These are phyloP conservation scores for Angomonas ambiguus DNA, from an alignment of 208 protist genomes.

Conservation along the genomic window DNA sequence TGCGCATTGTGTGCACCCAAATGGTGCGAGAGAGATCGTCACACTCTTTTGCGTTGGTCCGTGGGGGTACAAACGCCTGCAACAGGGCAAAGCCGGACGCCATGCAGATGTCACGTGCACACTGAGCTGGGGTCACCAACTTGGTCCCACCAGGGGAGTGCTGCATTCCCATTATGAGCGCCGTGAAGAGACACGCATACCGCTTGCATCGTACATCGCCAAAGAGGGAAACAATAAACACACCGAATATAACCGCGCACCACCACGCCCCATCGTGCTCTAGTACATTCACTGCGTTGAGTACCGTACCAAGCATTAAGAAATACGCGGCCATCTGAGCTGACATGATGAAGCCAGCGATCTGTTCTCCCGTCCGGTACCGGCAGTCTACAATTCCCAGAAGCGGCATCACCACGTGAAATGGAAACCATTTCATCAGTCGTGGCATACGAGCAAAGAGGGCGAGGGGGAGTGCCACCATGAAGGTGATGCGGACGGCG, in stretches of 20 bases:
- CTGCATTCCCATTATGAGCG: slow-evolving; percentile 33
- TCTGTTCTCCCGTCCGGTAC: slow-evolving; percentile 48
- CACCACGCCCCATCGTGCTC: slow-evolving; percentile 29
- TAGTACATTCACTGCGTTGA: slow-evolving; percentile 13
- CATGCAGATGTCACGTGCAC: slow-evolving; percentile 43
- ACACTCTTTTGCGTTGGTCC: slow-evolving; percentile 26
- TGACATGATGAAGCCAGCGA: slow-evolving; percentile 18
- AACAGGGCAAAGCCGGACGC: slow-evolving; percentile 28
- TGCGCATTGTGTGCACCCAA: slow-evolving; percentile 23
- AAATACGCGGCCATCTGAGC: slow-evolving; percentile 25
- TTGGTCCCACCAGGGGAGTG: slow-evolving; percentile 9
- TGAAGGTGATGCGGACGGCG: slow-evolving; percentile 42
- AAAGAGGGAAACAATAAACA: slow-evolving; percentile 31
- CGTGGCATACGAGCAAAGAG: slow-evolving; percentile 27
- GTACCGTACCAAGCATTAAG: slow-evolving; percentile 26
- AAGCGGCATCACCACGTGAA: slow-evolving; percentile 28
- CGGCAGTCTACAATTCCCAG: slow-evolving; percentile 37
- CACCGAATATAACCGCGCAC: slow-evolving; percentile 26
- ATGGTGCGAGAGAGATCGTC: slow-evolving; percentile 27
- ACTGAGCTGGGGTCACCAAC: slow-evolving; percentile 20
- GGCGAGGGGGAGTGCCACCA: slow-evolving; percentile 38
- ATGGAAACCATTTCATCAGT: slow-evolving; percentile 26
- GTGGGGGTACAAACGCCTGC: slow-evolving; percentile 35
- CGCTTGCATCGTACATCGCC: slow-evolving; percentile 24
- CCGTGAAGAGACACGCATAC: slow-evolving; percentile 16